These are phyloP conservation scores for Epichloe sibirici DNA, from an alignment of 2,329 filamentous ascomycete species.

Conservation along the genomic window DNA sequence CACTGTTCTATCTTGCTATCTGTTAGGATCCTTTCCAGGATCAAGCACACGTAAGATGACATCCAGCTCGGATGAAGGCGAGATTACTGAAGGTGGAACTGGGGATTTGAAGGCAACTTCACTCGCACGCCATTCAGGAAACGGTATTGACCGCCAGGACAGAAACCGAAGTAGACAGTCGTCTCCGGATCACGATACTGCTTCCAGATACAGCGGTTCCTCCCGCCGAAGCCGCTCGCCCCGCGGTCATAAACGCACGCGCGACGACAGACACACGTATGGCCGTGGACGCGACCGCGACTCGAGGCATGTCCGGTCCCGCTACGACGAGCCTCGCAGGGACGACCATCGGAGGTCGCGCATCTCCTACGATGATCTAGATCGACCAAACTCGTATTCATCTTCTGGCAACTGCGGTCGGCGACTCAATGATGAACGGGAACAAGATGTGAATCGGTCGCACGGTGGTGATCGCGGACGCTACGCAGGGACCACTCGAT, in stretches of 20 bases:
- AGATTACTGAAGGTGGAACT: slow-evolving; percentile 66
- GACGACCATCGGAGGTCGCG: slow-evolving; percentile 36
- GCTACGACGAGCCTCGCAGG: slow-evolving; percentile 45
- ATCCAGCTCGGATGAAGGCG: slow-evolving; percentile 71
- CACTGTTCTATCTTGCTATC: slow-evolving; percentile 12
- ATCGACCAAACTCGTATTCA: slow-evolving; percentile 30
- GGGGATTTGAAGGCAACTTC: slow-evolving; percentile 71
- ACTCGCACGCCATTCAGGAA: slow-evolving; percentile 62
- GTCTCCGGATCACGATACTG: slow-evolving; percentile 41
- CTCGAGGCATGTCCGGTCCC: slow-evolving; percentile 45
- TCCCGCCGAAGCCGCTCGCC: slow-evolving; percentile 45
- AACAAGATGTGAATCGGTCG: slow-evolving; percentile 15
- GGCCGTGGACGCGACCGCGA: slow-evolving; percentile 36
- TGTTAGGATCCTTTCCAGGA: slow-evolving; percentile 6
- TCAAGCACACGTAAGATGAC: slow-evolving; percentile 19
- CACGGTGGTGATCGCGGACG: slow-evolving; percentile 14
- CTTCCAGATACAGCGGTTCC: slow-evolving; percentile 28
- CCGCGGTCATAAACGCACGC: slow-evolving; percentile 53
- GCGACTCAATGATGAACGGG: slow-evolving; percentile 27
- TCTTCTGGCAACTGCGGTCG: slow-evolving; percentile 1
- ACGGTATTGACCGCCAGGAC: slow-evolving; percentile 83
- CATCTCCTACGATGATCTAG: slow-evolving; percentile 44
- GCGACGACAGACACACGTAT: slow-evolving; percentile 47
- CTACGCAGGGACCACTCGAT: slow-evolving; percentile 24
- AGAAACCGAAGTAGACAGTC: slow-evolving; percentile 57